Base-by-base conservation (phyloP, 1,139 yeast genomes). In the Magnusiomyces paraingens region DNA sequence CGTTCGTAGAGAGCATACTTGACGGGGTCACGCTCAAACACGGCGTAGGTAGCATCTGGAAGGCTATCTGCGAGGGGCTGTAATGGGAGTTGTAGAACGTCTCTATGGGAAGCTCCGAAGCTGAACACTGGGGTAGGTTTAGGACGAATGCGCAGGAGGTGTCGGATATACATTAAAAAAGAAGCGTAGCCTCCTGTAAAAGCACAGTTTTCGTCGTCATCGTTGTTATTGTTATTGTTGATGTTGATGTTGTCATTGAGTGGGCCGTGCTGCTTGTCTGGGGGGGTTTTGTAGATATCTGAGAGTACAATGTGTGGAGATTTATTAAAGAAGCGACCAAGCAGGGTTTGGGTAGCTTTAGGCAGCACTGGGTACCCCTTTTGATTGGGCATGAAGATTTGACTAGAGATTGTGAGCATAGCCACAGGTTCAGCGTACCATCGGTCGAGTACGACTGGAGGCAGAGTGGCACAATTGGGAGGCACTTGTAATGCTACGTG, bases 371-470 rank as follows among this genome's bases (percentile, higher is more conserved):
- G 88, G 61, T 75, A 82, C 22, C 77, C 76, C 60, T 80, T 79
- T 21, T 78, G 76, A 60, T 83, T 83, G 36, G 77, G 72, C 8
- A 82, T 72, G 61, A 83, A 83, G 8, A 77, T 70, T 2, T 79
- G 72, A 1, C 81, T 72, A 0, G 86, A 77, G 12, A 83, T 63
- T 47, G 82, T 65, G 21, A 82, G 69, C 67, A 80, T 77, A 4
- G 79, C 73, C 1, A 83, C 78, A 0, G 88, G 87, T 64, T 83
- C 90, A 15, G 83, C 72, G 53, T 79, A 68, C 90, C 90, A 83
- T 51, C 86, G 70, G 22, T 76, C 72, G 1, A 81, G 80, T 45
- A 66, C 66, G 1, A 71, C 69, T 1, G 84, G 82, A 0, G 81
- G 75, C 42, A 72, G 70, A 4, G 67, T 64, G 49, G 74, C 71